phyloP scores from a whole-genome alignment of 257 asterid genomes.

The Euphrasia confusa region DNA sequence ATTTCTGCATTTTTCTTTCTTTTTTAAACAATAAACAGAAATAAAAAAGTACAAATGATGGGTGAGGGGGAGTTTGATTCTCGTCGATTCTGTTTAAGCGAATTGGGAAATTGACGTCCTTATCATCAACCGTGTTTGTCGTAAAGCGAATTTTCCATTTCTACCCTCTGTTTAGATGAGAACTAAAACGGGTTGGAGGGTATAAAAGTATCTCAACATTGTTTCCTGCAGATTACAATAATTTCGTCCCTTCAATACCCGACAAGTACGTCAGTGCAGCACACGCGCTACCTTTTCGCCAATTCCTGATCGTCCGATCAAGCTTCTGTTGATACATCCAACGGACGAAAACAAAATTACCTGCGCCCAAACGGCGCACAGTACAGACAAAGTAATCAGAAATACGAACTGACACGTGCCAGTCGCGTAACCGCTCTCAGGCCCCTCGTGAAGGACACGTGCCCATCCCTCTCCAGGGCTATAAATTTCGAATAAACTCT shows the following conservation, averaged over 20 bases:
- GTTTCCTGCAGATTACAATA: neutral
- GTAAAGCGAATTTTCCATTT: neutral
- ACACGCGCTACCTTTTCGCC: conserved; percentile 5
- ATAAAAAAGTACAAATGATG: neutral
- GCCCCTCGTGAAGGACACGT: conserved; percentile 14
- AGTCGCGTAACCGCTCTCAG: neutral
- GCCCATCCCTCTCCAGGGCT: neutral
- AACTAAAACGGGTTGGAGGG: neutral
- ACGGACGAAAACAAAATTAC: neutral
- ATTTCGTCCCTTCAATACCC: conserved; percentile 9
- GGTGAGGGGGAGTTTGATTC: neutral
- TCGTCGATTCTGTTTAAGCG: neutral
- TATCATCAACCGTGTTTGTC: neutral
- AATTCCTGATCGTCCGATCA: neutral
- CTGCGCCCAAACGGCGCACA: conserved; percentile 6
- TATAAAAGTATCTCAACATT: neutral
- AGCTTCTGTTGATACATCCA: conserved; percentile 9
- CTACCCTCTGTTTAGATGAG: neutral
- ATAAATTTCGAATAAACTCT: neutral
- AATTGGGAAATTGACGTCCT: neutral
- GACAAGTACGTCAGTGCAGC: conserved; percentile 7
- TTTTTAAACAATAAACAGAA: neutral
- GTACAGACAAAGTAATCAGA: conserved; percentile 32
- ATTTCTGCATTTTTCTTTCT: neutral
- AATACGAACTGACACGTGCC: conserved; percentile 15